Percentiles rank a stretch among this genome's conserved stretches.
Conservation (phyloP, 352 stramenopile genomes). For the Globisporangium sylvaticum region DNA sequence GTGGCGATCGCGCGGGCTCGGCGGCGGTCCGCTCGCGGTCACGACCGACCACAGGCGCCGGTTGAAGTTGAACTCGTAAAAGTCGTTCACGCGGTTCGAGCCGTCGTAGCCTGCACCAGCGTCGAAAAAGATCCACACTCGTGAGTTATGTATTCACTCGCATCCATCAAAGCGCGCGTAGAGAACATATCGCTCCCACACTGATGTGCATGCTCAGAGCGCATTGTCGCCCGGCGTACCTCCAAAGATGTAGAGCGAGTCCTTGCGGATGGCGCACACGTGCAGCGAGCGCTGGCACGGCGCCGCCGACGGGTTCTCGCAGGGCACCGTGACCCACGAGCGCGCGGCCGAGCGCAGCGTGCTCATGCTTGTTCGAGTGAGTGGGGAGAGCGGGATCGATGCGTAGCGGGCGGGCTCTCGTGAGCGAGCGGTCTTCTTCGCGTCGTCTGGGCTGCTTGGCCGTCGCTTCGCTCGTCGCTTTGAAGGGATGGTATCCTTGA, state of each 20-base stretch:
- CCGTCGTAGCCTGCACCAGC: conserved; percentile 85
- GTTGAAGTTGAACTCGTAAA: conserved; percentile 91
- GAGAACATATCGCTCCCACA: not conserved
- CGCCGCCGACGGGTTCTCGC: conserved; percentile 74
- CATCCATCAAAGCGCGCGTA: not conserved
- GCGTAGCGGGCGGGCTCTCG: not conserved
- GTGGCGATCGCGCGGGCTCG: conserved; percentile 92
- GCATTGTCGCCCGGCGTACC: conserved; percentile 23
- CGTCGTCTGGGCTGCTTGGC: not conserved
- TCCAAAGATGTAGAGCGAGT: conserved; percentile 93
- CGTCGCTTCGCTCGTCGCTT: not conserved
- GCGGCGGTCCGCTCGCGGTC: conserved; percentile 55
- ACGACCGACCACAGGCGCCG: conserved; percentile 76
- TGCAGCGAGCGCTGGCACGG: conserved; percentile 93
- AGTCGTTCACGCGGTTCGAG: conserved; percentile 91
- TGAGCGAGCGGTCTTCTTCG: not conserved
- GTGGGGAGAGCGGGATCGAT: no score
- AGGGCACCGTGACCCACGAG: conserved; percentile 70
- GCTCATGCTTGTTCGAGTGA: conserved; percentile 16
- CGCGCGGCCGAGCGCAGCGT: conserved; percentile 41
- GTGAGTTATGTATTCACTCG: not conserved
- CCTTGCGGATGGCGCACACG: conserved; percentile 85
- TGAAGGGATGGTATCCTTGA: no score
- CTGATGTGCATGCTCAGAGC: not conserved
- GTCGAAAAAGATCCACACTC: not conserved